Evolutionary conservation across 2,329 filamentous ascomycete genomes (phyloP), one percentile per base, ranked within the genome.

Genomic region (Nigrograna mackinnonii): DNA sequence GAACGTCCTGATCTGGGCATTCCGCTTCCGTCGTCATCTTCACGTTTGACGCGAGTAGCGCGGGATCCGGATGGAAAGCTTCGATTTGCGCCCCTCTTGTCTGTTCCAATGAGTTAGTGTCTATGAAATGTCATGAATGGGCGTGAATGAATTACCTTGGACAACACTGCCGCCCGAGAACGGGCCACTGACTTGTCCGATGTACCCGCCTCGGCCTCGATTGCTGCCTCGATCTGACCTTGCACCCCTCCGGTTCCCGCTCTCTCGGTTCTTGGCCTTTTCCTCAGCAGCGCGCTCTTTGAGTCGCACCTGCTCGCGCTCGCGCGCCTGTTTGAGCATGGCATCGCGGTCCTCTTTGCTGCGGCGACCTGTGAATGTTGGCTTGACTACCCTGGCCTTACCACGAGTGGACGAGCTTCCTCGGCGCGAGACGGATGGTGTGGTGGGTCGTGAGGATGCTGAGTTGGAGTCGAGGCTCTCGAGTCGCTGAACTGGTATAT

Each of bases 271-370:
- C 16, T 16, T 36, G 9, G 11, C 34, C 19, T 20, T 9, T 22
- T 36, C 19, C 17, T 65, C 60, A 12, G 59, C 61, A 17, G 60
- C 63, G 7, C 61, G 53, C 34, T 69, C 62, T 17, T 57, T 62
- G 17, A 63, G 62, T 41, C 70, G 63, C 35, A 13, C 31, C 34
- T 36, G 16, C 37, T 71, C 68, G 28, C 70, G 62, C 37, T 68
- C 69, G 18, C 62, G 53, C 26, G 65, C 65, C 33, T 66, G 66
- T 26, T 70, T 67, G 43, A 70, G 69, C 18, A 70, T 57, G 36
- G 73, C 70, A 21, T 70, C 71, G 43, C 73, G 63, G 34, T 70
- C 68, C 31, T 70, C 67, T 46, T 74, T 72, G 46, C 70, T 75
- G 40, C 74, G 57, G 39, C 74, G 64, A 11, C 70, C 71, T 13